phyloP scores from a whole-genome alignment of 164 flowering plant species.

The Tetracentron sinense region DNA sequence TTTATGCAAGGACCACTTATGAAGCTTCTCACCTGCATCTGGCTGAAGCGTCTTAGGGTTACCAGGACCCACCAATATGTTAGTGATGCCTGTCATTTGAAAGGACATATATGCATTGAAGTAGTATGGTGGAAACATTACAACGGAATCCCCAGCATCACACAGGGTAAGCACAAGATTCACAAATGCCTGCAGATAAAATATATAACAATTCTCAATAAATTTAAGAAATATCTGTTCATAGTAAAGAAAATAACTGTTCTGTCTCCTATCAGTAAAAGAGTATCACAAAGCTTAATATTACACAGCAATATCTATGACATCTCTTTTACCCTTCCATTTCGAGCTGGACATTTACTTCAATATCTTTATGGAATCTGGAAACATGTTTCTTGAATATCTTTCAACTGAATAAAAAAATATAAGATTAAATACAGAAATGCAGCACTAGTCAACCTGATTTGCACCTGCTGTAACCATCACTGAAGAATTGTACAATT shows the following conservation, averaged over 20 bases:
- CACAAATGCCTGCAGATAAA: conserved; percentile 78
- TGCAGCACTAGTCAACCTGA: conserved; percentile 56
- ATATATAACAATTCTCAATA: neutral
- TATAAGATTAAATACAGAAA: neutral
- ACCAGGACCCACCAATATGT: conserved; percentile 90
- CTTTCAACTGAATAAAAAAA: no score
- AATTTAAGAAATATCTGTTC: neutral
- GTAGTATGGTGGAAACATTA: conserved; percentile 98
- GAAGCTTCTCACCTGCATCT: conserved; percentile 68
- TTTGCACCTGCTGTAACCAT: conserved; percentile 99
- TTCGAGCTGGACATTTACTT: no score
- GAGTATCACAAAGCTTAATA: no score
- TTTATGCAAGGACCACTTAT: conserved; percentile 6
- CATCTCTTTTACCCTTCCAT: no score
- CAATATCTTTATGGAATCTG: no score
- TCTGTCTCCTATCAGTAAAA: neutral
- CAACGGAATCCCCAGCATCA: conserved; percentile 90
- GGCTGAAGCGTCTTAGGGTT: conserved; percentile 80
- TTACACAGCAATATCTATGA: no score
- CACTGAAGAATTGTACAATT: conserved; percentile 75
- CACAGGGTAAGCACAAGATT: conserved; percentile 88
- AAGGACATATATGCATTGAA: conserved; percentile 98
- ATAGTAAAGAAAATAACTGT: neutral
- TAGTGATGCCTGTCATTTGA: conserved; percentile 92
- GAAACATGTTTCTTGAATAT: no score